Conservation (phyloP, 2,329 filamentous ascomycete species). For the Colletotrichum plurivorum region DNA sequence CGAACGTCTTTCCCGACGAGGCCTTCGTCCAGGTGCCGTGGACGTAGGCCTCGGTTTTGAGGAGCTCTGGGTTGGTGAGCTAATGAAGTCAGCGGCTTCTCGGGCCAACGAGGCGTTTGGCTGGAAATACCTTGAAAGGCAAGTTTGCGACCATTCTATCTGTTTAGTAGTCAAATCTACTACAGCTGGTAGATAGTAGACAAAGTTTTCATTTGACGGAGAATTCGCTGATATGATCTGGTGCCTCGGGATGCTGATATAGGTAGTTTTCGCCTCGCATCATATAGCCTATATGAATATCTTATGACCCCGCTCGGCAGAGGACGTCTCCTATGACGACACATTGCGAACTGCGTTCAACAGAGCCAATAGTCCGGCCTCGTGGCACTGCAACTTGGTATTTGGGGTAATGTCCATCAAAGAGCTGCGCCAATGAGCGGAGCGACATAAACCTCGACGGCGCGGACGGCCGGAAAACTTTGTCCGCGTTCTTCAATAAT, state of each 20-base stretch:
- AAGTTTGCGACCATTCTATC: background rate
- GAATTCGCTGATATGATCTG: background rate
- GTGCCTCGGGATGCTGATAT: background rate
- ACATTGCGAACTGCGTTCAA: background rate
- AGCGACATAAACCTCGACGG: background rate
- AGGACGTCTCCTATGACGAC: conserved; percentile 9
- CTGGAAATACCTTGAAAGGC: conserved; percentile 17
- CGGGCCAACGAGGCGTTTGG: rapidly evolving
- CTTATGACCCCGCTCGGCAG: conserved; percentile 16
- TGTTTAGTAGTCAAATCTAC: background rate
- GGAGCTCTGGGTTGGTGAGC: conserved; percentile 62
- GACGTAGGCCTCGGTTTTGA: conserved; percentile 64
- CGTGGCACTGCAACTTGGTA: background rate
- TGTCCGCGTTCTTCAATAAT: background rate
- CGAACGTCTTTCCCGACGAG: conserved; percentile 63
- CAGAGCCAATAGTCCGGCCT: background rate
- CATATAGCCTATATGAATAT: conserved; percentile 8
- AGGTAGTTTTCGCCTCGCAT: background rate
- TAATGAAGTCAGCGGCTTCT: conserved; percentile 36
- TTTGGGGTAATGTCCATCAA: background rate
- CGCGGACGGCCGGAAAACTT: background rate
- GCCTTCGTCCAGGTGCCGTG: conserved; percentile 62
- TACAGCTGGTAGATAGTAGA: no score
- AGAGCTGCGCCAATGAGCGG: background rate
- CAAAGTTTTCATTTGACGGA: no score